Conservation (phyloP, 805 yeast genomes). For the Candida manassasensis region DNA sequence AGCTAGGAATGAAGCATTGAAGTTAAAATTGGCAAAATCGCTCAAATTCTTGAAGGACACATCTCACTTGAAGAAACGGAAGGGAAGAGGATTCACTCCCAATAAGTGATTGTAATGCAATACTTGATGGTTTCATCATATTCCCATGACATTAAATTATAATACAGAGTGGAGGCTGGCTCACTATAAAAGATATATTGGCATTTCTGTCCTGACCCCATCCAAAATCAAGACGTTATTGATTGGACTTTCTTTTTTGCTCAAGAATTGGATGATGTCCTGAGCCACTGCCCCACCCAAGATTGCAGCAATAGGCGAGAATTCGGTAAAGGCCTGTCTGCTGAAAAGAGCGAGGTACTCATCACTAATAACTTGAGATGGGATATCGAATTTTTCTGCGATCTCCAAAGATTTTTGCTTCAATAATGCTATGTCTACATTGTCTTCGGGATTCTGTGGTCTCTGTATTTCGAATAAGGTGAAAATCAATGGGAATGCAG, state of each 20-base stretch:
- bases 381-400: conserved; percentile 33
- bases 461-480: conserved; percentile 48
- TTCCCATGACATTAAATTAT: neutral
- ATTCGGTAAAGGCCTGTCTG: conserved; percentile 55
- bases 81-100: conserved; percentile 38
- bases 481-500: conserved; percentile 54
- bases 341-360: conserved; percentile 39
- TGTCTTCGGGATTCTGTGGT: conserved; percentile 18
- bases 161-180: too few relatives aligned
- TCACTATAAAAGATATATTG: conserved; percentile 53
- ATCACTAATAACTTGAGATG: conserved; percentile 41
- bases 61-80: conserved; percentile 38
- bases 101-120: conserved; percentile 8
- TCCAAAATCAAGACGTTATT: conserved; percentile 79
- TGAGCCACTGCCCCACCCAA: conserved; percentile 89
- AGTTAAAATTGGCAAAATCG: conserved; percentile 26
- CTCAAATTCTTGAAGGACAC: conserved; percentile 35
- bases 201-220: conserved; percentile 67
- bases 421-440: conserved; percentile 25
- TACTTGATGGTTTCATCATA: too few relatives aligned
- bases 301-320: conserved; percentile 80
- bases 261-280: conserved; percentile 78
- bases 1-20: conserved; percentile 19
- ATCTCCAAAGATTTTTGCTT: conserved; percentile 20
- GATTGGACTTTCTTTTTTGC: conserved; percentile 72